A percentile compares a stretch with the other conserved stretches of the same genome.
Conservation (phyloP, 805 yeast species). For the Kodamaea neixiangensis region DNA sequence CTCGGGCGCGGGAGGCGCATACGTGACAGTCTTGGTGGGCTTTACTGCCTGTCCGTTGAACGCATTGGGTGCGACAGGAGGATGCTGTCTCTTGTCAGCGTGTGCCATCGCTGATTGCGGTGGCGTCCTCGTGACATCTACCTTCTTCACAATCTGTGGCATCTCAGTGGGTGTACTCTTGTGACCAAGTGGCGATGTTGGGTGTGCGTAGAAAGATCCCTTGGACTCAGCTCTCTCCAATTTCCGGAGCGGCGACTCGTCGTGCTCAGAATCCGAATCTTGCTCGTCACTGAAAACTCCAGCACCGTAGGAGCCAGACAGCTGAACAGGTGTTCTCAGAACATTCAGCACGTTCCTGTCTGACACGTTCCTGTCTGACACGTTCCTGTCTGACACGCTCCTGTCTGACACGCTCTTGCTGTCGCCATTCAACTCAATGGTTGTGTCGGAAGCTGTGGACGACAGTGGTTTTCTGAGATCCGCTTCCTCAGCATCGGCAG, state of each 20-base stretch:
- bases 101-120: neutral
- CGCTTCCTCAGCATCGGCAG: neutral
- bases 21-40: slow-evolving; percentile 8
- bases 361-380: neutral
- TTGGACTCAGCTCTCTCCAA: slow-evolving; percentile 10
- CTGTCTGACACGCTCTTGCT: neutral
- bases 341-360: neutral
- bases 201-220: neutral
- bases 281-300: neutral
- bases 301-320: neutral
- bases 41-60: neutral
- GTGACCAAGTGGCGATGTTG: slow-evolving; percentile 9
- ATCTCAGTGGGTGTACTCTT: neutral
- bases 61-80: neutral
- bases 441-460: slow-evolving; percentile 13
- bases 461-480: slow-evolving; percentile 10
- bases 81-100: neutral
- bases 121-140: neutral
- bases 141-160: neutral
- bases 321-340: neutral
- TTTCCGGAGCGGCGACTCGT: slow-evolving; percentile 8
- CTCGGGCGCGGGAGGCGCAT: slow-evolving; percentile 7
- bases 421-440: slow-evolving; percentile 10
- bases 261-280: slow-evolving; percentile 7
- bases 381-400: no score